A percentile compares a stretch with the other conserved stretches of the same genome.
Evolutionary conservation across 176 grass and related monocot species (phyloP).

Genomic region (Cenchrus americanus): DNA sequence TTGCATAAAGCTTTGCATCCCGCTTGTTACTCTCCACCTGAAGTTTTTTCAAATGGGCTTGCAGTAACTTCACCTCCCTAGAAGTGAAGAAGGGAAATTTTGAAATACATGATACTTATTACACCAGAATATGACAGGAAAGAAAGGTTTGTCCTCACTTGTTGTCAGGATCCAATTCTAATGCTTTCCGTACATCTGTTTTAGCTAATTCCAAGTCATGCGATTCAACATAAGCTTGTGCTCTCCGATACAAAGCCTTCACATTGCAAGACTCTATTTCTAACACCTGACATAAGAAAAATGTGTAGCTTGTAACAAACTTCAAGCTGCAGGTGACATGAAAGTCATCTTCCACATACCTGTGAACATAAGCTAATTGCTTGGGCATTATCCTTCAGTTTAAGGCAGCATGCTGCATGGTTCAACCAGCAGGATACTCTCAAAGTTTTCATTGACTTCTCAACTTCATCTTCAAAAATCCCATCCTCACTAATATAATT

Average conservation of each 20-base stretch:
- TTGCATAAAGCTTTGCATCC: slow-evolving; percentile 48
- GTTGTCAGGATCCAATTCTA: slow-evolving; percentile 46
- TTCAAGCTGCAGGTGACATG: background rate
- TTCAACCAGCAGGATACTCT: slow-evolving; percentile 53
- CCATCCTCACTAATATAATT: slow-evolving; percentile 40
- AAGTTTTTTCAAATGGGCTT: slow-evolving; percentile 45
- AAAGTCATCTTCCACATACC: slow-evolving; percentile 18
- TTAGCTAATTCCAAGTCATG: slow-evolving; percentile 49
- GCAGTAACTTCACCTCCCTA: slow-evolving; percentile 47
- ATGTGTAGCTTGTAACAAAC: background rate
- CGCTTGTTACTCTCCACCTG: slow-evolving; percentile 40
- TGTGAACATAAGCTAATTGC: slow-evolving; percentile 46
- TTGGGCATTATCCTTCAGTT: slow-evolving; percentile 45
- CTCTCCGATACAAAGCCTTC: slow-evolving; percentile 54
- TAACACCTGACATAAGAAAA: slow-evolving; percentile 33
- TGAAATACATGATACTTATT: background rate
- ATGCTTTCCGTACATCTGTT: slow-evolving; percentile 43
- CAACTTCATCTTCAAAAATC: slow-evolving; percentile 33
- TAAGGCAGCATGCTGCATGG: slow-evolving; percentile 55
- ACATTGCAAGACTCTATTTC: slow-evolving; percentile 47
- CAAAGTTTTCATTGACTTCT: slow-evolving; percentile 41
- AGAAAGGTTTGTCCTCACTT: slow-evolving; percentile 29
- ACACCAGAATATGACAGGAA: slow-evolving; percentile 2
- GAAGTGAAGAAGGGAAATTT: slow-evolving; percentile 22
- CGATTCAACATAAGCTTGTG: slow-evolving; percentile 48